Percentiles rank a stretch among this genome's conserved stretches.
Conservation (phyloP, 257 asterid genomes). For the Solanum sejunctum region DNA sequence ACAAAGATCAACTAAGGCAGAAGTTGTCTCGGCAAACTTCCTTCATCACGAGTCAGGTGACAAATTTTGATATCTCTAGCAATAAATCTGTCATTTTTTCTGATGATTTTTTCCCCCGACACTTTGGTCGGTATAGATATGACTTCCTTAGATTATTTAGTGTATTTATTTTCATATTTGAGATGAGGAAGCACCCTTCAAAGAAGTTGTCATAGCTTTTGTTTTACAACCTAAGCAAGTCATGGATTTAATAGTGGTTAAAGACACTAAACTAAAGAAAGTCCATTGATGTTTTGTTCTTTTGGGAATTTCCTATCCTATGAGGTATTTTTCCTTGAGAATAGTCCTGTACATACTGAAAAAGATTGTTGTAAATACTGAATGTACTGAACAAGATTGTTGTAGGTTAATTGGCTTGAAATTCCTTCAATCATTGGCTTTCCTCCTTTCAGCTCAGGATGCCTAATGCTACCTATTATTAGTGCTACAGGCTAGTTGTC, state of each 20-base stretch:
- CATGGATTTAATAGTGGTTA: not conserved
- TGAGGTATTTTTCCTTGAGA: not conserved
- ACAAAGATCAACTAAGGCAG: constrained; percentile 31
- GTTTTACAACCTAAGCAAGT: not conserved
- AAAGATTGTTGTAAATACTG: not conserved
- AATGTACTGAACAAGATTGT: not conserved
- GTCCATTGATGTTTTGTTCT: not conserved
- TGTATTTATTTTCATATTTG: not conserved
- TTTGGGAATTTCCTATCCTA: not conserved
- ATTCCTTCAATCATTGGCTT: not conserved
- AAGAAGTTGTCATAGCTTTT: not conserved
- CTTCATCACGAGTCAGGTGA: constrained; percentile 53
- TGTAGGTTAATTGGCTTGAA: not conserved
- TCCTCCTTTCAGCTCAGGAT: not conserved
- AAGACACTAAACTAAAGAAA: not conserved
- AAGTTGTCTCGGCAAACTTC: constrained; percentile 39
- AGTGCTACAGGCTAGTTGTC: not conserved
- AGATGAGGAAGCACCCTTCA: not conserved
- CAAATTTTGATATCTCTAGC: not conserved
- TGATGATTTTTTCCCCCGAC: not conserved
- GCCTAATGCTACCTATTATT: not conserved
- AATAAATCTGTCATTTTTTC: not conserved
- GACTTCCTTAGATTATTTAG: not conserved
- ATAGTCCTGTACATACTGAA: not conserved
- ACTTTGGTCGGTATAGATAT: not conserved